phyloP scores from a whole-genome alignment of 148 eudicot genomes.

The Vaccinium corymbosum region DNA sequence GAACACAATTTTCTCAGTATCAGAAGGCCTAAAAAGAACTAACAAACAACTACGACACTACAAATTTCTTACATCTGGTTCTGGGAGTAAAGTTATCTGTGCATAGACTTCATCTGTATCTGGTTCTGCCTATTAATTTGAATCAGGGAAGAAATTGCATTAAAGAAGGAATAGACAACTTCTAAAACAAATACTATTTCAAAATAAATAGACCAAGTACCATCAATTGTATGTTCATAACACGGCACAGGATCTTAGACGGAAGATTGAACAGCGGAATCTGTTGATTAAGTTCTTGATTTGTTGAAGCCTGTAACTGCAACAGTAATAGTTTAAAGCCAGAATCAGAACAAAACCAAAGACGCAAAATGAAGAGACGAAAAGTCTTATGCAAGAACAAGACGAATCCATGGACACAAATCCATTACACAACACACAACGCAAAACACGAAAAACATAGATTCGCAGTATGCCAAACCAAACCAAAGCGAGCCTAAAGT shows the following conservation, averaged over 20 bases:
- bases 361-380: neutral
- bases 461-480: neutral
- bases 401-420: neutral
- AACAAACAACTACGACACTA: neutral
- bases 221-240: slow-evolving; percentile 48
- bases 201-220: slow-evolving; percentile 30
- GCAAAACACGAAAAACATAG: neutral
- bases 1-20: neutral
- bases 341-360: slow-evolving; percentile 5
- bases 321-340: slow-evolving; percentile 8
- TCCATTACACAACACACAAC: neutral
- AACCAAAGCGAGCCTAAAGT: no score
- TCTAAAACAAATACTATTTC: neutral
- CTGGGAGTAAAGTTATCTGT: slow-evolving; percentile 68
- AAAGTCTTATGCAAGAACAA: neutral
- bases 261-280: slow-evolving; percentile 67
- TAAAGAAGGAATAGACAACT: slow-evolving; percentile 1
- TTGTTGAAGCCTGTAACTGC: slow-evolving; percentile 76
- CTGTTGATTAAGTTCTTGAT: slow-evolving; percentile 54
- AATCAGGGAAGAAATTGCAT: neutral
- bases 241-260: slow-evolving; percentile 67
- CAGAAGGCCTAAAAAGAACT: neutral
- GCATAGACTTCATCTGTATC: slow-evolving; percentile 97
- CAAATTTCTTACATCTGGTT: slow-evolving; percentile 53
- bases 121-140: slow-evolving; percentile 58